Percentiles rank a stretch among this genome's conserved stretches.
Conservation (phyloP, 306 rosid species). For the Corylus avellana region DNA sequence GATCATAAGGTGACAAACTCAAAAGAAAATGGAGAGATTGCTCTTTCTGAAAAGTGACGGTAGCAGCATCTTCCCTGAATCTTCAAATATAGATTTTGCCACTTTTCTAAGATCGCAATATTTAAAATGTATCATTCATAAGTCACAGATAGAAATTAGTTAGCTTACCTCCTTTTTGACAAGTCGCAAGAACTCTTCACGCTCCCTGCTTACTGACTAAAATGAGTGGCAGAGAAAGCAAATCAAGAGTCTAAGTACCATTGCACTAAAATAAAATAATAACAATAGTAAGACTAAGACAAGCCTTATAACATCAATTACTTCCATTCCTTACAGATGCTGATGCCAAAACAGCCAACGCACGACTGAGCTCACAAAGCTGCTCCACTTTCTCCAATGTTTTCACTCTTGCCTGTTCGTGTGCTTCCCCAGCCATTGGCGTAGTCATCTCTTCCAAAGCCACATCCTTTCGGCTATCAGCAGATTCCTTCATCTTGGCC, state of each 20-base stretch:
- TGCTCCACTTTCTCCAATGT: slow-evolving; percentile 83
- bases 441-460: slow-evolving; percentile 75
- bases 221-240: slow-evolving; percentile 29
- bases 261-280: neutral
- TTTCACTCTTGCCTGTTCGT: slow-evolving; percentile 63
- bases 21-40: neutral
- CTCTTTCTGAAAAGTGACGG: neutral
- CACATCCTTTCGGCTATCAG: slow-evolving; percentile 56
- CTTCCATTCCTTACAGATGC: slow-evolving; percentile 81
- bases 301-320: neutral
- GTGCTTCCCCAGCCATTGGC: slow-evolving; percentile 76
- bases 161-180: slow-evolving; percentile 82
- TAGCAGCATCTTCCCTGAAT: neutral
- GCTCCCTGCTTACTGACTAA: slow-evolving; percentile 91
- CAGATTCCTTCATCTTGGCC: slow-evolving; percentile 56
- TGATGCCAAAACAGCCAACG: slow-evolving; percentile 92
- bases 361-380: slow-evolving; percentile 88
- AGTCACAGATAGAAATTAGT: slow-evolving; percentile 15
- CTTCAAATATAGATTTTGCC: neutral
- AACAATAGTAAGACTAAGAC: neutral
- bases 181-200: slow-evolving; percentile 89
- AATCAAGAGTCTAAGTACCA: neutral
- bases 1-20: no score
- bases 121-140: neutral
- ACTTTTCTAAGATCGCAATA: neutral